Evolutionary conservation across 2,329 filamentous ascomycete species (phyloP).

Genomic region (Verticillium dahliae): DNA sequence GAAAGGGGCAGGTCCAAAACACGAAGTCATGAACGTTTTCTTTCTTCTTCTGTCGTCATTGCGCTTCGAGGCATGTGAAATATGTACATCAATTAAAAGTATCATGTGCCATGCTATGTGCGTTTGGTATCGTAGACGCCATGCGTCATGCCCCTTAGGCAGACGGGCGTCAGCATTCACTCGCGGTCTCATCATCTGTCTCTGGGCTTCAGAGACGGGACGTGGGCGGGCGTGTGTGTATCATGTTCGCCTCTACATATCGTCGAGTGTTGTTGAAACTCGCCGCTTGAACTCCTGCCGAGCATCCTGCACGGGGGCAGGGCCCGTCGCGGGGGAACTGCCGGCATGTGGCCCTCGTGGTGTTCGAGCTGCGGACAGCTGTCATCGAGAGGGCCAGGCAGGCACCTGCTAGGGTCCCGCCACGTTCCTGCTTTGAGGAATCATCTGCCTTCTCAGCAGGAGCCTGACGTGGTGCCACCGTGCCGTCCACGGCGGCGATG

Average conservation of each 20-base stretch:
- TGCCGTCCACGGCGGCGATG: no score
- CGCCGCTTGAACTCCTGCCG: not conserved
- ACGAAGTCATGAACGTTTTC: not conserved
- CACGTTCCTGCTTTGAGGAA: no score
- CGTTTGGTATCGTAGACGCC: not conserved
- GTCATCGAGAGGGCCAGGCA: not conserved
- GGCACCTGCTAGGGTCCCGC: not conserved
- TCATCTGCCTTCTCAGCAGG: no score
- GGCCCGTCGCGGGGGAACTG: not conserved
- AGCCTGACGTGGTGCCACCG: no score
- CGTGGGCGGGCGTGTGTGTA: not conserved
- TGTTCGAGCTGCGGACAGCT: not conserved
- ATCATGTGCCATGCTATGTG: not conserved
- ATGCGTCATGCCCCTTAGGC: not conserved
- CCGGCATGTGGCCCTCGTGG: not conserved
- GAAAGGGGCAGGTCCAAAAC: not conserved
- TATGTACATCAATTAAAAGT: not conserved
- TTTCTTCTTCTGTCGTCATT: no score
- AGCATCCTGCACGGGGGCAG: not conserved
- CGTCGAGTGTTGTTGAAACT: not conserved
- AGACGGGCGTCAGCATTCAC: no score
- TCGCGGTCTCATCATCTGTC: not conserved
- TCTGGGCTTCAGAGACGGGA: not conserved
- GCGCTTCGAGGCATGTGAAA: not conserved
- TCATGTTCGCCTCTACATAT: not conserved